phyloP scores from a whole-genome alignment of 1,284 basidiomycete species.

The Naganishia sp. region DNA sequence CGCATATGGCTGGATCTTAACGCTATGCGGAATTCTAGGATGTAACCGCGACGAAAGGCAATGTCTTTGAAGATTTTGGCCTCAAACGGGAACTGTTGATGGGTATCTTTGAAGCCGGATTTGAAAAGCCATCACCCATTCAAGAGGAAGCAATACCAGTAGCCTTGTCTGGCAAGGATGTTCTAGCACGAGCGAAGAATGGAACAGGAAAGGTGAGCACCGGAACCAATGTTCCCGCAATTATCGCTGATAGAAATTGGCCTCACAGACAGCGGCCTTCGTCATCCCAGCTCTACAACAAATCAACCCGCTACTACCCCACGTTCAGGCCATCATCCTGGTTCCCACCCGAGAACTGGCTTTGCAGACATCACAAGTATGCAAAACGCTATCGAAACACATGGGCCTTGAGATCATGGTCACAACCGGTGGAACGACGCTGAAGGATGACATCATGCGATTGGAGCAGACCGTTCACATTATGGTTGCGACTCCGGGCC shows the following conservation, averaged over 20 bases:
- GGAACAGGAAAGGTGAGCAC: constrained; percentile 51
- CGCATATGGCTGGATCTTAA: too few relatives aligned
- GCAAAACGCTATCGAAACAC: constrained; percentile 95
- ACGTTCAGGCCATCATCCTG: constrained; percentile 92
- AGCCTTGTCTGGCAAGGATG: constrained; percentile 81
- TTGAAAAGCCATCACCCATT: constrained; percentile 94
- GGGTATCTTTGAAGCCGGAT: constrained; percentile 96
- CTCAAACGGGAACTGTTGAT: constrained; percentile 78
- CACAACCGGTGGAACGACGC: constrained; percentile 94
- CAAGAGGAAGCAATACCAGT: constrained; percentile 96
- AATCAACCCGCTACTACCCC: constrained; percentile 78
- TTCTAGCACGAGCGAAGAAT: constrained; percentile 70
- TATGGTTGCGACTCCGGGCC: constrained; percentile 93
- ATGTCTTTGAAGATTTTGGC: constrained; percentile 86
- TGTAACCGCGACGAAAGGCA: constrained; percentile 85
- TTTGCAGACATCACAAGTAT: constrained; percentile 94
- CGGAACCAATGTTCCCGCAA: too few relatives aligned
- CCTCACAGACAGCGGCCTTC: constrained; percentile 88
- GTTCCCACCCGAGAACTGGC: constrained; percentile 95
- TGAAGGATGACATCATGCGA: constrained; percentile 96
- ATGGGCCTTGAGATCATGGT: constrained; percentile 97
- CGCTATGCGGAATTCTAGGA: constrained; percentile 55
- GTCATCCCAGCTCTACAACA: constrained; percentile 95
- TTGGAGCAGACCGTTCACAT: constrained; percentile 89
- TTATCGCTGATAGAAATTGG: constrained; percentile 4